Conservation (phyloP, 768 basidiomycete genomes). For the Lentinus brumalis region DNA sequence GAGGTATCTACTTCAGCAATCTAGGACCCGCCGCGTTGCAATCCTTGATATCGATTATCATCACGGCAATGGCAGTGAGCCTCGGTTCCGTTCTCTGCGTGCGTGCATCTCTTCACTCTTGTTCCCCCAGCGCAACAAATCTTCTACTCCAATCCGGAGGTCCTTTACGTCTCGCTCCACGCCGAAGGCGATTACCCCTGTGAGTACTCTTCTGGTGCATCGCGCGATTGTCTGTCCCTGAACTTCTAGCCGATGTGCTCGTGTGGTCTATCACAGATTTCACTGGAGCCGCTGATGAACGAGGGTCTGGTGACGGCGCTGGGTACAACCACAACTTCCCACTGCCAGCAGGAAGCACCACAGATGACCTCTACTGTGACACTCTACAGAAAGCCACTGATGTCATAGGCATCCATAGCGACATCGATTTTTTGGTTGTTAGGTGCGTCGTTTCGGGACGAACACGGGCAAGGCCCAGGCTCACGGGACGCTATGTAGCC, state of each 20-base stretch:
- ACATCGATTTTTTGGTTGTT: conserved; percentile 29
- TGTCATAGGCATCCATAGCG: conserved; percentile 21
- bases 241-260: neutral
- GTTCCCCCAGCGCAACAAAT: conserved; percentile 29
- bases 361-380: conserved; percentile 29
- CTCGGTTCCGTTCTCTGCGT: neutral
- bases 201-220: conserved; percentile 11
- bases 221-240: neutral
- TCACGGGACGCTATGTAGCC: conserved; percentile 16
- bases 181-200: conserved; percentile 37
- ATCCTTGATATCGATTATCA: conserved; percentile 42
- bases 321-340: conserved; percentile 34
- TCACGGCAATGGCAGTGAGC: conserved; percentile 37
- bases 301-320: conserved; percentile 27
- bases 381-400: conserved; percentile 23
- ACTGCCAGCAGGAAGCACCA: conserved; percentile 28
- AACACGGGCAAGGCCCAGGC: no score
- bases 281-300: conserved; percentile 32
- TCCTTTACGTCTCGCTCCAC: conserved; percentile 37
- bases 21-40: conserved; percentile 12
- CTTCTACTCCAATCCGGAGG: conserved; percentile 33
- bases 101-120: neutral
- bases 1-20: conserved; percentile 26
- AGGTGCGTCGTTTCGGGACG: conserved; percentile 21
- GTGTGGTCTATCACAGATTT: conserved; percentile 26